Percentiles rank a stretch among this genome's conserved stretches.
These are phyloP conservation scores for Aureobasidium sp. DNA, from an alignment of 2,329 filamentous ascomycete species.

Conservation along the genomic window DNA sequence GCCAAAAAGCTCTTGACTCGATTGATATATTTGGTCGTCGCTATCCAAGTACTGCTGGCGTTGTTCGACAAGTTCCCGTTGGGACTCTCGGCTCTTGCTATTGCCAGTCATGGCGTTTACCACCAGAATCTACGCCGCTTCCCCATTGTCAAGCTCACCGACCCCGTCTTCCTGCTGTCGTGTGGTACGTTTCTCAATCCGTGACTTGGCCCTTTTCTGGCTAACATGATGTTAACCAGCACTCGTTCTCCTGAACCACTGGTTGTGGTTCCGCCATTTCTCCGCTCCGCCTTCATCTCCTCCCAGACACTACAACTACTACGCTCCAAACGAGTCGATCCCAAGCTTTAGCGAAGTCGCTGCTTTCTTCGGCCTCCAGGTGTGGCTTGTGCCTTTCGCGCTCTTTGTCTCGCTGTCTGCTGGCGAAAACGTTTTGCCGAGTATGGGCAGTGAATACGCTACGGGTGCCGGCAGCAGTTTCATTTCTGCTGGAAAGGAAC, in stretches of 20 bases:
- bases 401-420: constrained; percentile 91
- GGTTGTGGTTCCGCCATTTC: constrained; percentile 93
- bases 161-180: constrained; percentile 76
- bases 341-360: constrained; percentile 91
- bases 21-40: constrained; percentile 76
- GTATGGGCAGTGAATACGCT: constrained; percentile 71
- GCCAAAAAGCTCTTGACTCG: constrained; percentile 78
- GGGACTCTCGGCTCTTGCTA: constrained; percentile 35
- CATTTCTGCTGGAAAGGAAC: constrained; percentile 35
- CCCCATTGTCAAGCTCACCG: constrained; percentile 72
- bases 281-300: constrained; percentile 47
- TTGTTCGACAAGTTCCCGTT: constrained; percentile 81
- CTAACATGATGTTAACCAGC: constrained; percentile 35
- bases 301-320: constrained; percentile 45
- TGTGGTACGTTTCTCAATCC: constrained; percentile 51
- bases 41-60: constrained; percentile 63
- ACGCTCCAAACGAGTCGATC: constrained; percentile 31
- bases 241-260: constrained; percentile 83
- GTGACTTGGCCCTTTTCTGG: neutral
- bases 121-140: constrained; percentile 73
- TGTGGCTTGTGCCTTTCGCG: constrained; percentile 93
- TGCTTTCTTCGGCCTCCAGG: constrained; percentile 89
- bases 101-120: constrained; percentile 32
- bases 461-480: constrained; percentile 48
- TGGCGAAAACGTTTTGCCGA: constrained; percentile 88